Conservation (phyloP, 208 protist species). For the Entamoeba nuttalli region DNA sequence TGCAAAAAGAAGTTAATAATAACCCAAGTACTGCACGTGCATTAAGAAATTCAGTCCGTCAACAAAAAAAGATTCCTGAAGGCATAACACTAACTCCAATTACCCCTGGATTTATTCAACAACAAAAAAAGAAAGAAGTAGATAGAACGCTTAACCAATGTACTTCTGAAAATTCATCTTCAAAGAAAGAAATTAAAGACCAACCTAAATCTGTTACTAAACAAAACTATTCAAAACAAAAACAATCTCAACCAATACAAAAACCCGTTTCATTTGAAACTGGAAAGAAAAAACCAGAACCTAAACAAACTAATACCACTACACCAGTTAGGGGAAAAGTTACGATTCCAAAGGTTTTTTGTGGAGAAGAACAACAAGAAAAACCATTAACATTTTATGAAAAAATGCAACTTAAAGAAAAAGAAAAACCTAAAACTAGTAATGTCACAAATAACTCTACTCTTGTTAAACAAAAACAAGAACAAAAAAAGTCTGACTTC, state of each 20-base stretch:
- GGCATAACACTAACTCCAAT: not conserved
- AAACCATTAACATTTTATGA: not conserved
- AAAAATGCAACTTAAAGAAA: not conserved
- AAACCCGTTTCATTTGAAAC: not conserved
- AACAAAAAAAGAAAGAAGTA: not conserved
- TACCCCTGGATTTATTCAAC: not conserved
- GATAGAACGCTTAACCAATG: not conserved
- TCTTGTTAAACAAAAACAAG: not conserved
- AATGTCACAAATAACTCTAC: not conserved
- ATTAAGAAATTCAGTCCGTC: not conserved
- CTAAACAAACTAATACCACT: not conserved
- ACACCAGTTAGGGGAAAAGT: not conserved
- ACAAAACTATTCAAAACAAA: too few relatives aligned
- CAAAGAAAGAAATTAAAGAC: not conserved
- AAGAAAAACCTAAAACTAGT: not conserved
- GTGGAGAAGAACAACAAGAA: not conserved
- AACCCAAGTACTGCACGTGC: not conserved
- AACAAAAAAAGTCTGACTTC: too few relatives aligned
- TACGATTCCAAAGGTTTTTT: not conserved
- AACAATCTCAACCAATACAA: too few relatives aligned
- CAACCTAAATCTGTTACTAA: not conserved
- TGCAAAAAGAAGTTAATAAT: not conserved
- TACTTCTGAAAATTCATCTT: too few relatives aligned
- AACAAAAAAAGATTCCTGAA: not conserved
- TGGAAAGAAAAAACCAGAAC: not conserved